Evolutionary conservation across 2,329 filamentous ascomycete species (phyloP), one percentile per base, ranked within the genome.

Genomic region (Huntiella abstrusa): DNA sequence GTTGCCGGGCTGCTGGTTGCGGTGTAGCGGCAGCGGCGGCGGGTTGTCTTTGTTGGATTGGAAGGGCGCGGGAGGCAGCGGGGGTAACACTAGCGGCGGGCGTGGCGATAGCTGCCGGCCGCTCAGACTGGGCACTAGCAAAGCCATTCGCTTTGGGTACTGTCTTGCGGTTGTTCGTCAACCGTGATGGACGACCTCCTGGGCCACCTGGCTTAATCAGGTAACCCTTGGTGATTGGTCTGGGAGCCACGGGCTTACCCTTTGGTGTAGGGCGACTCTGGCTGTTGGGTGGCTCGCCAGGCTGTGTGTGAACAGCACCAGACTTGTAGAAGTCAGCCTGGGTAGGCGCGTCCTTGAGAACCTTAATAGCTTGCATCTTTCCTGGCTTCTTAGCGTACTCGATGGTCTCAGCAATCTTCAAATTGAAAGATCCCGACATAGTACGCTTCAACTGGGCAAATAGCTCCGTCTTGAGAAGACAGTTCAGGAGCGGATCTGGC

Each of bases 311-410:
- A 46, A 98, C 77, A 12, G 80, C 80, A 50, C 83, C 79, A 59
- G 86, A 95, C 73, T 98, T 98, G 69, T 98, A 98, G 52, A 77
- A 73, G 61, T 98, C 91, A 41, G 78, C 78, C 3, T 70, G 65
- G 45, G 80, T 72, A 45, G 77, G 73, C 0, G 87, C 78, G 58
- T 98, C 91, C 63, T 93, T 94, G 51, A 93, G 58, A 6, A 83
- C 83, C 66, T 96, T 96, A 57, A 98, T 82, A 4, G 77, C 64
- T 46, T 88, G 82, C 60, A 84, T 73, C 66, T 98, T 98, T 47
- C 84, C 84, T 1, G 91, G 91, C 64, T 98, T 98, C 71, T 96
- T 98, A 58, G 88, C 87, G 62, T 94, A 98, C 59, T 94, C 84
- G 54, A 98, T 87, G 49, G 70, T 71, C 22, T 91, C 80, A n/a